Conservation (phyloP, 2,329 filamentous ascomycete species). For the Monilinia vaccinii-corymbosi region DNA sequence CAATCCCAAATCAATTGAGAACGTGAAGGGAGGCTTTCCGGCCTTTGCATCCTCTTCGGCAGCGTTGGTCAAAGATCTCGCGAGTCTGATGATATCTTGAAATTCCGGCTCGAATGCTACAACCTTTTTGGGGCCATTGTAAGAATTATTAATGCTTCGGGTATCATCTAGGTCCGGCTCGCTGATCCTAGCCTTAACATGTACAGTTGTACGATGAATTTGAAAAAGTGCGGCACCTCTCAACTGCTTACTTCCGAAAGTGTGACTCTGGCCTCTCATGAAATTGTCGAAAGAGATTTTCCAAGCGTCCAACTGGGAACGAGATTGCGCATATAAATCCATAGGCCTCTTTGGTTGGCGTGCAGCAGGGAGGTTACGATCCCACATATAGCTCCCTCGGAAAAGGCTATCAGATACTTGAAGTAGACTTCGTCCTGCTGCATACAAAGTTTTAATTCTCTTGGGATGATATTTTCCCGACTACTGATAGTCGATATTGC, state of each 20-base stretch:
- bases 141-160: not conserved
- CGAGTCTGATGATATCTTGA: conserved; percentile 18
- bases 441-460: conserved; percentile 18
- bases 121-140: not conserved
- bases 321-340: conserved; percentile 13
- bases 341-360: conserved; percentile 15
- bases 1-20: conserved; percentile 25
- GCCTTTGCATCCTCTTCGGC: conserved; percentile 20
- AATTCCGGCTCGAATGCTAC: conserved; percentile 14
- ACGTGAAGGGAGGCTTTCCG: conserved; percentile 20
- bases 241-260: conserved; percentile 21
- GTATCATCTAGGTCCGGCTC: conserved; percentile 3
- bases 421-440: conserved; percentile 20
- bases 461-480: conserved; percentile 12
- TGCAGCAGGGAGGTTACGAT: conserved; percentile 13
- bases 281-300: conserved; percentile 23
- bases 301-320: conserved; percentile 15
- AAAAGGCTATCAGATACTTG: conserved; percentile 22
- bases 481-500: conserved; percentile 15
- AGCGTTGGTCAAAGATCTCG: conserved; percentile 21
- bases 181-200: conserved; percentile 19
- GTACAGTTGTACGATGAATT: conserved; percentile 21
- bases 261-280: conserved; percentile 17
- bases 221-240: conserved; percentile 26
- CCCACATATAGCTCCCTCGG: conserved; percentile 19